phyloP scores from a whole-genome alignment of 2,329 filamentous ascomycete genomes.

The Sclerotinia glacialis region DNA sequence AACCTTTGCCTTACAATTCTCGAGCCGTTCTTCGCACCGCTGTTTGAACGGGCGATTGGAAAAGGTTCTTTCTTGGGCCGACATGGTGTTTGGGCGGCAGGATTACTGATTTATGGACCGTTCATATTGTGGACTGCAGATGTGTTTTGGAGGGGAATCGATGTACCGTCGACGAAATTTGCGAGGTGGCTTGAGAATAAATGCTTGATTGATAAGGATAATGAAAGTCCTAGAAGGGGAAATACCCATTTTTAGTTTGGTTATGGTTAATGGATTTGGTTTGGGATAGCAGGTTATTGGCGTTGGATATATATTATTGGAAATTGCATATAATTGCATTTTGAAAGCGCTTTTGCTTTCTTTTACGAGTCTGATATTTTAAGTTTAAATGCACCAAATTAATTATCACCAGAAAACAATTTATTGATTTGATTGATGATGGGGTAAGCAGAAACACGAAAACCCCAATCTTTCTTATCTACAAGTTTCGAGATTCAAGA shows the following conservation, averaged over 20 bases:
- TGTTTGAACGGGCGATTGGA: conserved; percentile 28
- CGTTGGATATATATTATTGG: not conserved
- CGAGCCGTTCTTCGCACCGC: conserved; percentile 32
- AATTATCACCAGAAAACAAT: not conserved
- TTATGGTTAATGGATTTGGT: not conserved
- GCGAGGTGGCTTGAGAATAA: conserved; percentile 47
- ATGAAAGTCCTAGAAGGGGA: conserved; percentile 1
- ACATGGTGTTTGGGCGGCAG: conserved; percentile 39
- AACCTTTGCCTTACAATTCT: conserved; percentile 47
- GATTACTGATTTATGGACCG: conserved; percentile 45
- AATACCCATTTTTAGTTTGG: not conserved
- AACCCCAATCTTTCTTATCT: not conserved
- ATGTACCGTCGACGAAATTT: conserved; percentile 50
- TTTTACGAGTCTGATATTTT: not conserved
- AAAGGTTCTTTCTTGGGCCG: conserved; percentile 30
- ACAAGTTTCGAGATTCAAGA: not conserved
- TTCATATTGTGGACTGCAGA: conserved; percentile 54
- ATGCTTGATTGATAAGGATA: conserved; percentile 30
- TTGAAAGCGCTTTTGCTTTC: not conserved
- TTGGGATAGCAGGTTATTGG: conserved; percentile 4
- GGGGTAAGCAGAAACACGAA: not conserved
- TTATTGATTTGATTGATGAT: not conserved
- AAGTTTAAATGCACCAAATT: too few species aligned
- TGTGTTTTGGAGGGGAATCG: conserved; percentile 57
- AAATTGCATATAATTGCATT: not conserved